These are phyloP conservation scores for Eutypella sp. DNA, from an alignment of 2,329 filamentous ascomycete genomes.

Conservation along the genomic window DNA sequence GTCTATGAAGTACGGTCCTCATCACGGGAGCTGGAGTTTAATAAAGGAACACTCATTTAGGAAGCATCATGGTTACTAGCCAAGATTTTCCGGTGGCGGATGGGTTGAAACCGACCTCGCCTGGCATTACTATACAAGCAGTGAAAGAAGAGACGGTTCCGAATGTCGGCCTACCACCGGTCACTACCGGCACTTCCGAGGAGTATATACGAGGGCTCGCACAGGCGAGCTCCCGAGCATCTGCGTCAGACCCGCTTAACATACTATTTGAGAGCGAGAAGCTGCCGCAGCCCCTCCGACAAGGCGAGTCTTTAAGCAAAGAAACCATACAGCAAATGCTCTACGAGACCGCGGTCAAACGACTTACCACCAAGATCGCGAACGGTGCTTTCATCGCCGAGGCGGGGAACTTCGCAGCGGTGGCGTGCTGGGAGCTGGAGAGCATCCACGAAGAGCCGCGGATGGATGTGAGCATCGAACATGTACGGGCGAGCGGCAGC, in stretches of 20 bases:
- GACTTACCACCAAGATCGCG: slow-evolving; percentile 6
- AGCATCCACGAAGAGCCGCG: neutral
- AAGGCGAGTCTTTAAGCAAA: neutral
- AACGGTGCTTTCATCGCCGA: slow-evolving; percentile 13
- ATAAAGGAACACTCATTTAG: neutral
- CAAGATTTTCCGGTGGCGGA: neutral
- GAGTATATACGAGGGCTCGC: slow-evolving; percentile 8
- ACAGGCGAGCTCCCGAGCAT: slow-evolving; percentile 7
- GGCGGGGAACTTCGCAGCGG: slow-evolving; percentile 13
- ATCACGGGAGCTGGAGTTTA: neutral
- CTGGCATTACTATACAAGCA: neutral
- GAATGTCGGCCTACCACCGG: slow-evolving; percentile 2
- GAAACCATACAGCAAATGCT: neutral
- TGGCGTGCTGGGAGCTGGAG: slow-evolving; percentile 12
- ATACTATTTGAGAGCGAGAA: slow-evolving; percentile 10
- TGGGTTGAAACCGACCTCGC: neutral
- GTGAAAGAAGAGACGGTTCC: neutral
- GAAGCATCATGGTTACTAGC: neutral
- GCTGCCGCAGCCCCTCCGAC: slow-evolving; percentile 1
- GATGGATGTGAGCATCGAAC: neutral
- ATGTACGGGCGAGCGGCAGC: neutral
- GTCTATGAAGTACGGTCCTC: too few relatives aligned
- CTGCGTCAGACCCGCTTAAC: slow-evolving; percentile 4
- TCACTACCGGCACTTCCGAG: slow-evolving; percentile 11
- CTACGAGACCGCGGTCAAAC: neutral